Base-by-base conservation (phyloP, 192 early-diverging fungal genomes). In the Dimargaris xerosporica region DNA sequence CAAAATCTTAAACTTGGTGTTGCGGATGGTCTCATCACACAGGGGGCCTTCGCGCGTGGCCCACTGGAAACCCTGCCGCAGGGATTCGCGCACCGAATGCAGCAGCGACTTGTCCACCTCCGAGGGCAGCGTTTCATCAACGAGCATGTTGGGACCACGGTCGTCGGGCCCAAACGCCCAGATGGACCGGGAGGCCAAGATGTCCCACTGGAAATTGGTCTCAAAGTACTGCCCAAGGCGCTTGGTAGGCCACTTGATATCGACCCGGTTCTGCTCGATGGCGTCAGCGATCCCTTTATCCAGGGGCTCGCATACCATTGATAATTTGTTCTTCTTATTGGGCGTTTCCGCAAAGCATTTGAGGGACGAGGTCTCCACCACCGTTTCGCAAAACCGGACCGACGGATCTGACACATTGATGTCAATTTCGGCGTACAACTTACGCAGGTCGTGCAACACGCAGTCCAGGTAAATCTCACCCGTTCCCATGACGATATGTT, bases 101-200 rank as follows among this genome's bases (percentile, higher is more conserved):
- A 99, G 70, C 34, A 91, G 66, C 45, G 85, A 72, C 75, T 91
- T 91, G 68, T 99, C 88, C 9, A 90, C 88, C 64, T 98, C 96
- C 15, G 80, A 75, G 0, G 93, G 89, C 46, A 97, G 74, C n/a
- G 96, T 96, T 66, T 99, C 96, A 69, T 99, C 95, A 19, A 92
- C 69, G 10, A 99, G 77, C 19, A 97, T 78, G 65, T 99, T 99
- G 29, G 94, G 91, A 13, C 94, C 94, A 64, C 80, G 76, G 45
- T 88, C 85, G 41, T 89, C 85, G 0, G 96, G 96, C 15, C 96
- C 96, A 81, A 99, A 97, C 29, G 94, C 96, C 96, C 96, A 99
- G 48, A 99, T 86, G 44, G 91, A 92, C 50, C 94, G 82, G 4
- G 88, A 73, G 12, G 93, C 93, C 62, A 97, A 67, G 13, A 95